A percentile compares a stretch with the other conserved stretches of the same genome.
Evolutionary conservation across 176 grass and related monocot species (phyloP).

Genomic region (Triticum monococcum): DNA sequence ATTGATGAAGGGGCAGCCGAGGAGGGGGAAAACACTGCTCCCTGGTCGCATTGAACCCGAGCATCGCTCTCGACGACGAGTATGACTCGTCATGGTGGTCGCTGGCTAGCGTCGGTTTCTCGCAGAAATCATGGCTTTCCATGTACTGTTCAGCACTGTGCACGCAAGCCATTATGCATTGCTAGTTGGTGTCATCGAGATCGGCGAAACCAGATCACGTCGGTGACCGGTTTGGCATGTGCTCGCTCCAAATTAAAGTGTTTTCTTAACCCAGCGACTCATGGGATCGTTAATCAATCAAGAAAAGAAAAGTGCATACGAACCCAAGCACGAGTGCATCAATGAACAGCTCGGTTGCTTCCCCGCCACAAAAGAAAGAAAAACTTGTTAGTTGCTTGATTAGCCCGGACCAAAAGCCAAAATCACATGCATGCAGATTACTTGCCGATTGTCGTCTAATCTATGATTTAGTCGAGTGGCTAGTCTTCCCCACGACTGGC

Average conservation of each 20-base stretch:
- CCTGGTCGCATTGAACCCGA: background rate
- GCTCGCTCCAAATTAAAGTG: too few species aligned
- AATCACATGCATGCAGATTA: slow-evolving; percentile 11
- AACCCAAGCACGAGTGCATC: background rate
- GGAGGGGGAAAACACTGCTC: background rate
- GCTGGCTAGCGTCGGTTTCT: background rate
- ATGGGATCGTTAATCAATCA: background rate
- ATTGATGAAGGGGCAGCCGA: background rate
- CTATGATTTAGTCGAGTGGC: background rate
- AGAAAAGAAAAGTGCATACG: background rate
- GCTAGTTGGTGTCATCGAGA: background rate
- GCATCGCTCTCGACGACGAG: background rate
- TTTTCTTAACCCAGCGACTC: background rate
- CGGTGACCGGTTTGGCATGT: too few species aligned
- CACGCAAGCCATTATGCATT: slow-evolving; percentile 12
- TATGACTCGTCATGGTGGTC: background rate
- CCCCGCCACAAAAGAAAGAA: too few species aligned
- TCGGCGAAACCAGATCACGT: background rate
- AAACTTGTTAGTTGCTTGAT: background rate
- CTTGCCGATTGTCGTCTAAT: background rate
- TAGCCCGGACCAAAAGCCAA: background rate
- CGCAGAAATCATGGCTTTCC: slow-evolving; percentile 8
- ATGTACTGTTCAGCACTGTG: background rate
- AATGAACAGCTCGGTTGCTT: background rate
- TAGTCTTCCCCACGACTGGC: background rate